Percentiles rank a stretch among this genome's conserved stretches.
These are phyloP conservation scores for Elaeis guineensis DNA, from an alignment of 176 grass and related monocot genomes.

Conservation along the genomic window DNA sequence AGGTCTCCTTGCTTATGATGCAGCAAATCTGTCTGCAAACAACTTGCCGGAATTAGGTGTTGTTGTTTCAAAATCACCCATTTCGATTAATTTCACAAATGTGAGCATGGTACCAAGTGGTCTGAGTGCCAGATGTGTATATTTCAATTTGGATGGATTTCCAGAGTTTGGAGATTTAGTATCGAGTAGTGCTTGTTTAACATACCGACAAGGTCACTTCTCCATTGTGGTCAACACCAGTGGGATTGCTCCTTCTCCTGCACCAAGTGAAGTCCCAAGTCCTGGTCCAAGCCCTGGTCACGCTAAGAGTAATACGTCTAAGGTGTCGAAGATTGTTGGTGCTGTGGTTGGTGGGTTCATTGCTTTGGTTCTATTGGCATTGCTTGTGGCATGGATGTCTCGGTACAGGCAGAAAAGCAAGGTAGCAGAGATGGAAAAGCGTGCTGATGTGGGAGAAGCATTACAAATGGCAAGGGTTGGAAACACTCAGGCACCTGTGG, in stretches of 20 bases:
- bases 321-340: constrained; percentile 62
- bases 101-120: constrained; percentile 18
- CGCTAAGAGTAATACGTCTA: constrained; percentile 32
- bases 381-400: constrained; percentile 32
- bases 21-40: constrained; percentile 44
- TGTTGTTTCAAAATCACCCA: constrained; percentile 27
- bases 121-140: constrained; percentile 42
- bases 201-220: constrained; percentile 57
- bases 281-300: background rate
- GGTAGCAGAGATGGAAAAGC: constrained; percentile 52
- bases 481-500: constrained; percentile 50
- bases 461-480: constrained; percentile 68
- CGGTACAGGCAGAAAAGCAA: constrained; percentile 36
- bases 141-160: constrained; percentile 48
- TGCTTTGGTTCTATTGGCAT: constrained; percentile 39
- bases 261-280: constrained; percentile 3
- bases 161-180: constrained; percentile 52
- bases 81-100: constrained; percentile 41
- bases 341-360: constrained; percentile 28
- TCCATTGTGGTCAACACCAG: constrained; percentile 78
- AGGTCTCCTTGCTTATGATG: constrained; percentile 68
- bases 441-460: constrained; percentile 52
- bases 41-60: constrained; percentile 49
- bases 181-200: constrained; percentile 30
- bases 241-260: constrained; percentile 36